Evolutionary conservation across 1,284 basidiomycete genomes (phyloP).

Genomic region (Sporisorium sorghi): DNA sequence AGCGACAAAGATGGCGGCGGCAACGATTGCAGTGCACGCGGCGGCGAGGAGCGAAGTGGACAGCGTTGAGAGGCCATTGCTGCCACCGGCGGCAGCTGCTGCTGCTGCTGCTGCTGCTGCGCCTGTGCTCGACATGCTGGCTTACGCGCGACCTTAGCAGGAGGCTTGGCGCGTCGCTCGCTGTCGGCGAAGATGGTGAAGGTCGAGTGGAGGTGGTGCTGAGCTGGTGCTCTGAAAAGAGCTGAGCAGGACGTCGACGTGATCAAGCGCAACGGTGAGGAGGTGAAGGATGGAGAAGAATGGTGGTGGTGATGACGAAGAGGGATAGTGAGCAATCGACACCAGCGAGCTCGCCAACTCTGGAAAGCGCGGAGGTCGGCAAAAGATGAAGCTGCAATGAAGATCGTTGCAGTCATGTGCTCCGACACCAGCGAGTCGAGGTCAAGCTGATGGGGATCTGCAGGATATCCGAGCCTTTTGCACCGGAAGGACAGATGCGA

Average conservation of each 20-base stretch:
- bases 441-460: conserved; percentile 10
- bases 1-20: conserved; percentile 39
- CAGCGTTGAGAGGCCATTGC: conserved; percentile 34
- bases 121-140: conserved; percentile 40
- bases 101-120: conserved; percentile 34
- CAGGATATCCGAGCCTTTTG: conserved; percentile 26
- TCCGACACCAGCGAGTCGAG: conserved; percentile 7
- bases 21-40: conserved; percentile 38
- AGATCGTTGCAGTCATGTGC: conserved; percentile 34
- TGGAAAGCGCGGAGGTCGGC: conserved; percentile 7
- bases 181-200: neutral
- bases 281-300: neutral
- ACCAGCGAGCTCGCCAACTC: neutral
- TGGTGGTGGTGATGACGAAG: conserved; percentile 13
- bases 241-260: neutral
- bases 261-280: conserved; percentile 2
- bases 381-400: conserved; percentile 31
- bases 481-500: conserved; percentile 6
- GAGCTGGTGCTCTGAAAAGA: conserved; percentile 2
- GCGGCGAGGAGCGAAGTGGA: conserved; percentile 47
- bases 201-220: neutral
- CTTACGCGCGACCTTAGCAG: neutral
- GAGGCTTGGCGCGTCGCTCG: conserved; percentile 13
- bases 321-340: neutral
- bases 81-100: conserved; percentile 18